Conservation (phyloP, 139 green algal genomes). For the Chlorella vulgaris region DNA sequence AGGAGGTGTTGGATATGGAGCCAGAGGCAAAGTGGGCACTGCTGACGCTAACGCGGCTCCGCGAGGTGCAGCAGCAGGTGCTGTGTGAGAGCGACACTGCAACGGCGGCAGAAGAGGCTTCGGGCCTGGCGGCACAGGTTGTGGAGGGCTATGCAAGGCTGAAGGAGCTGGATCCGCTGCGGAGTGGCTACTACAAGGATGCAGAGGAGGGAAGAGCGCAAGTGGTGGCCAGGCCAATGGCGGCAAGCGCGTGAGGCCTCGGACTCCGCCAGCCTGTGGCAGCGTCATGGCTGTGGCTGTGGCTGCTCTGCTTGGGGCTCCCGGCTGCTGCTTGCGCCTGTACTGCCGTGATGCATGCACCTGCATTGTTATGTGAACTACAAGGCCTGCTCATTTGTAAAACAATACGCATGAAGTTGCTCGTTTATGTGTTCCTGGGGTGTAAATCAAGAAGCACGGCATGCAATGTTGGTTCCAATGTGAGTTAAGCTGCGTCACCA, state of each 20-base stretch:
- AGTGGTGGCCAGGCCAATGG: conserved; percentile 25
- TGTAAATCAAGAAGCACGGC: no score
- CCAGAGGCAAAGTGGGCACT: conserved; percentile 81
- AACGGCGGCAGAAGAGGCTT: neutral
- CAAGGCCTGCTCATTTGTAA: no score
- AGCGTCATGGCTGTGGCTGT: no score
- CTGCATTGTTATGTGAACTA: no score
- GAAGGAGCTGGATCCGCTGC: conserved; percentile 46
- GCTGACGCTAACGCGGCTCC: conserved; percentile 74
- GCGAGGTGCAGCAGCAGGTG: conserved; percentile 56
- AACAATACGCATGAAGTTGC: no score
- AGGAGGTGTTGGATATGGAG: conserved; percentile 53
- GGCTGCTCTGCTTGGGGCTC: no score
- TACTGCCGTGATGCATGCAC: no score
- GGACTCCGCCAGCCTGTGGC: no score
- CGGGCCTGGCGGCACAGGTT: neutral
- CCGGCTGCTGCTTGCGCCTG: no score
- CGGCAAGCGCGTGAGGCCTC: no score
- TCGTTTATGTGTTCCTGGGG: no score
- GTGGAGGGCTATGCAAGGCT: conserved; percentile 40
- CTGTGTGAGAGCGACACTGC: neutral
- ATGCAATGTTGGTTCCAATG: no score
- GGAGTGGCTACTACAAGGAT: conserved; percentile 57
- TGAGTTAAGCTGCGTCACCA: conserved; percentile 71
- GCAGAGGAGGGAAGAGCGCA: conserved; percentile 33